These are phyloP conservation scores for Ganoderma sp. DNA, from an alignment of 1,284 basidiomycete species.

Conservation along the genomic window DNA sequence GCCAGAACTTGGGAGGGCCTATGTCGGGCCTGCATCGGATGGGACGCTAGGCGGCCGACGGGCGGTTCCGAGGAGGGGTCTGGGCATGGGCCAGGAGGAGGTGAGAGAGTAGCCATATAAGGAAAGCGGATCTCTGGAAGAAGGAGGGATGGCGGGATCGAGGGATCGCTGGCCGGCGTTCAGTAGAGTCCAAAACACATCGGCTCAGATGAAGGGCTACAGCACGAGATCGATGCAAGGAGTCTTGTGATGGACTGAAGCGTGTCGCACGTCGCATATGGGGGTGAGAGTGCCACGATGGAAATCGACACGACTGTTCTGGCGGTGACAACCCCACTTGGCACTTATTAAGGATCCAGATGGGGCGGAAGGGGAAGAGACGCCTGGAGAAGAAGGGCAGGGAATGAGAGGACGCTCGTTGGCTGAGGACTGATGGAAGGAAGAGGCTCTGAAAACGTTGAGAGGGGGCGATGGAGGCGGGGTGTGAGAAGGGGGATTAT, in stretches of 20 bases:
- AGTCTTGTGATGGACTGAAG: neutral
- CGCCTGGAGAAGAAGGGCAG: neutral
- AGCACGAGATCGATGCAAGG: neutral
- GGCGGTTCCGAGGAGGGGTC: neutral
- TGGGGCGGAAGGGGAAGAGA: neutral
- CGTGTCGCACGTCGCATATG: neutral
- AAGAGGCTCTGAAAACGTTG: constrained; percentile 2
- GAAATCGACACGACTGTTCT: neutral
- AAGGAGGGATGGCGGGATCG: constrained; percentile 15
- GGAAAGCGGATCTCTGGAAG: constrained; percentile 22
- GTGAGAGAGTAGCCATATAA: constrained; percentile 28
- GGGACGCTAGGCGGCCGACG: neutral
- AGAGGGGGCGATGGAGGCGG: constrained; percentile 18
- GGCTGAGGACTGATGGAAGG: constrained; percentile 27
- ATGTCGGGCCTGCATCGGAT: neutral
- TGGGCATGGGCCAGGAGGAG: constrained; percentile 15
- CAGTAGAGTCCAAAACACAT: constrained; percentile 26
- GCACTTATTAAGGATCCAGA: neutral
- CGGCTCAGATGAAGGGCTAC: neutral
- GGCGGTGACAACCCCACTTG: neutral
- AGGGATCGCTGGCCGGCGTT: constrained; percentile 29
- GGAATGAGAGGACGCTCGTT: constrained; percentile 1
- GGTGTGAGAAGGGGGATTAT: constrained; percentile 3
- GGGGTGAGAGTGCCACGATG: neutral
- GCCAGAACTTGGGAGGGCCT: neutral